Percentiles rank a stretch among this genome's conserved stretches.
Evolutionary conservation across 495 filamentous ascomycete genomes (phyloP).

Genomic region (Glonium stellatum): DNA sequence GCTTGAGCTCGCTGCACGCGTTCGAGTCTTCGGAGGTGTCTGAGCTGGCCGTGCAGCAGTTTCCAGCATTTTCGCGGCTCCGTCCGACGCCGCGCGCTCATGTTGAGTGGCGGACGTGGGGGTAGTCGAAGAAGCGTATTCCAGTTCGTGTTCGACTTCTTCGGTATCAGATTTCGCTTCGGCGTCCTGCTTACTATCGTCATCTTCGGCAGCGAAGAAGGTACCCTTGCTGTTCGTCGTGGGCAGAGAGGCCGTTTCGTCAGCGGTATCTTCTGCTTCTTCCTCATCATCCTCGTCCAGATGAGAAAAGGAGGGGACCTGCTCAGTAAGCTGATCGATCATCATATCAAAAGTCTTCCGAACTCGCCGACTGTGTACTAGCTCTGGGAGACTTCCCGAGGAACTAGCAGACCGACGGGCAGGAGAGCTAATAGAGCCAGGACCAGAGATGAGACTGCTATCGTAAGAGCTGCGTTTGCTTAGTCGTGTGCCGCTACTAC

Average conservation of each 20-base stretch:
- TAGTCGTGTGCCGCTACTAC: conserved; percentile 50
- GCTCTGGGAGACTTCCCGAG: conserved; percentile 50
- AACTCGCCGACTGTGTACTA: conserved; percentile 41
- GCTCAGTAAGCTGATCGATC: conserved; percentile 27
- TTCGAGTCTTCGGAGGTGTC: neutral
- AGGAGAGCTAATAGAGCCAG: conserved; percentile 37
- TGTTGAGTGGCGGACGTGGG: neutral
- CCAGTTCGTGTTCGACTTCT: neutral
- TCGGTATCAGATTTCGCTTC: neutral
- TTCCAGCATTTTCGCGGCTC: conserved; percentile 2
- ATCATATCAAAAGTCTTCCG: conserved; percentile 16
- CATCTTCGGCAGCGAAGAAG: conserved; percentile 20
- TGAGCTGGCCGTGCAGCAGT: neutral
- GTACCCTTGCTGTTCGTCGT: conserved; percentile 3
- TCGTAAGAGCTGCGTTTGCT: conserved; percentile 56
- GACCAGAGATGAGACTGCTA: conserved; percentile 45
- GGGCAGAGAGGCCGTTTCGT: conserved; percentile 9
- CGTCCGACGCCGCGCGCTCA: conserved; percentile 5
- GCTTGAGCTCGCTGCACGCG: neutral
- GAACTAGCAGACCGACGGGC: conserved; percentile 51
- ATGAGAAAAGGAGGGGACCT: conserved; percentile 17
- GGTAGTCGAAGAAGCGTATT: neutral
- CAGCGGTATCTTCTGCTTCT: conserved; percentile 8
- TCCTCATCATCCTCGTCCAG: conserved; percentile 16
- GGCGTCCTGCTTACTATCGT: neutral